Evolutionary conservation across 106 monocot genomes (phyloP).

Genomic region (Apostasia ramifera): DNA sequence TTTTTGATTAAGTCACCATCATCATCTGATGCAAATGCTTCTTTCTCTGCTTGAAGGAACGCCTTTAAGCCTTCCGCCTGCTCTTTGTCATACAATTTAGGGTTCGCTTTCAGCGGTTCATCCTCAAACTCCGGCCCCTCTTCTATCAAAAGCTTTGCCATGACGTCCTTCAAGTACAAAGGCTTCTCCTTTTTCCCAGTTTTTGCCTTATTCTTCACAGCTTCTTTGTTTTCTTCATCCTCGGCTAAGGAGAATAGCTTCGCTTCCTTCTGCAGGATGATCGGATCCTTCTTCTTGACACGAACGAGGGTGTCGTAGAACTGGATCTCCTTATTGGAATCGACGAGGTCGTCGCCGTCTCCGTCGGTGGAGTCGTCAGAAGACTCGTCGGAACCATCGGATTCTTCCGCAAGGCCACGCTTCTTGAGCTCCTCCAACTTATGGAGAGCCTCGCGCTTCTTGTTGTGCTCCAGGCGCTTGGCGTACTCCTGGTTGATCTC

Average conservation of each 20-base stretch:
- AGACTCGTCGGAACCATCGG: slow-evolving; percentile 26
- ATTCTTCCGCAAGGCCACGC: slow-evolving; percentile 28
- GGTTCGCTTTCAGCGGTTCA: slow-evolving; percentile 12
- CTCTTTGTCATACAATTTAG: slow-evolving; percentile 58
- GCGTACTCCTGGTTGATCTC: slow-evolving; percentile 75
- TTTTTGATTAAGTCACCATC: slow-evolving; percentile 41
- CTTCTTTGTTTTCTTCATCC: slow-evolving; percentile 22
- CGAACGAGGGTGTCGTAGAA: slow-evolving; percentile 53
- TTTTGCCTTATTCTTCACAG: slow-evolving; percentile 8
- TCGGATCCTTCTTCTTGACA: slow-evolving; percentile 60
- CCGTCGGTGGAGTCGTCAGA: slow-evolving; percentile 26
- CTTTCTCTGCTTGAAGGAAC: slow-evolving; percentile 70
- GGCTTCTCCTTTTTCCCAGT: slow-evolving; percentile 53
- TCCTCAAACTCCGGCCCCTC: slow-evolving; percentile 61
- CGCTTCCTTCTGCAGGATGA: slow-evolving; percentile 34
- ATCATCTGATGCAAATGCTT: slow-evolving; percentile 23
- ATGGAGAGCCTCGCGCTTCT: slow-evolving; percentile 75
- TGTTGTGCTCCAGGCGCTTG: slow-evolving; percentile 87
- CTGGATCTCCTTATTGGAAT: slow-evolving; percentile 26
- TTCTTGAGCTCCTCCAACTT: slow-evolving; percentile 59
- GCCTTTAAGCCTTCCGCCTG: slow-evolving; percentile 52
- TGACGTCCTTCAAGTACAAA: slow-evolving; percentile 83
- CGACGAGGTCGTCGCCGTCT: slow-evolving; percentile 13
- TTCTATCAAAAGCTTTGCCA: slow-evolving; percentile 60
- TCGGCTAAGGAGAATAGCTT: slow-evolving; percentile 50